phyloP scores from a whole-genome alignment of 78 protist genomes.

The Chrysochromulina parva region DNA sequence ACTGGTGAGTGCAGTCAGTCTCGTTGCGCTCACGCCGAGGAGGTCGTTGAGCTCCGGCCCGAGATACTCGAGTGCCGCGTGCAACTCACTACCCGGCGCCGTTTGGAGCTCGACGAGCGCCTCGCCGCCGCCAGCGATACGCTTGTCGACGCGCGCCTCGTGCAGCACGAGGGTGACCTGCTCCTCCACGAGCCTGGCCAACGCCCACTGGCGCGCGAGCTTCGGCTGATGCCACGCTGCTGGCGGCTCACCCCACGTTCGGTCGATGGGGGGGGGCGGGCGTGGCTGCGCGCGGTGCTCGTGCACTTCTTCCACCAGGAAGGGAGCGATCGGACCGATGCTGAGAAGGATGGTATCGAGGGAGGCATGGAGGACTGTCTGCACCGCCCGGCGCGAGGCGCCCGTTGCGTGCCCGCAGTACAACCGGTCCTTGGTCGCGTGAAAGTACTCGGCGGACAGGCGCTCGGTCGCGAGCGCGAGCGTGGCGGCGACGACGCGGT shows the following conservation, averaged over 20 bases:
- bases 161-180: too few relatives aligned
- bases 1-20: too few relatives aligned
- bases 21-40: too few relatives aligned
- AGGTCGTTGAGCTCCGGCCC: too few relatives aligned
- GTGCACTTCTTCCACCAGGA: slow-evolving; percentile 15
- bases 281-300: neutral
- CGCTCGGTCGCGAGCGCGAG: neutral
- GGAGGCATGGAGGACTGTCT: neutral
- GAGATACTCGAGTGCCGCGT: too few relatives aligned
- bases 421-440: neutral
- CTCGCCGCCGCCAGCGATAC: too few relatives aligned
- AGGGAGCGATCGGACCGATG: neutral
- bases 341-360: neutral
- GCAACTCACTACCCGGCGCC: too few relatives aligned
- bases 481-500: neutral
- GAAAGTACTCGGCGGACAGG: neutral
- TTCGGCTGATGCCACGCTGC: neutral
- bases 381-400: neutral
- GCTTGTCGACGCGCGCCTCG: too few relatives aligned
- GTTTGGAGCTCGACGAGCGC: too few relatives aligned
- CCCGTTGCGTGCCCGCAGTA: neutral
- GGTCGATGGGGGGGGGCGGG: neutral
- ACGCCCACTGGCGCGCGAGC: neutral
- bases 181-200: too few relatives aligned
- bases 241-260: neutral